Conservation (phyloP, 352 stramenopile genomes). For the Phytopythium mirpurense region DNA sequence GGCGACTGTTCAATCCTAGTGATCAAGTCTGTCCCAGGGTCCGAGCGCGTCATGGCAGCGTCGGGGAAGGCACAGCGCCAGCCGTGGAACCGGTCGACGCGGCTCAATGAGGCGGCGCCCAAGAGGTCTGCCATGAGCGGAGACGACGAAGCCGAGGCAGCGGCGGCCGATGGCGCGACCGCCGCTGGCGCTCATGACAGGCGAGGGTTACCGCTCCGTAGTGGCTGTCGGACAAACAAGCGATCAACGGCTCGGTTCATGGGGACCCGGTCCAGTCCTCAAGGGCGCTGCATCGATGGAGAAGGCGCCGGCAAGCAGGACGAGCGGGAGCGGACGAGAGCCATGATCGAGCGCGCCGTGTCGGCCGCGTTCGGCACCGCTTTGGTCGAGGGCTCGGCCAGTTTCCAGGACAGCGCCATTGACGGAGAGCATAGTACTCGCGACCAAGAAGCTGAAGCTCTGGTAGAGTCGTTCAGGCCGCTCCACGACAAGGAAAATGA, state of each 20-base stretch:
- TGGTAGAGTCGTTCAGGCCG: neutral
- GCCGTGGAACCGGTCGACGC: constrained; percentile 51
- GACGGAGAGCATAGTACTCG: neutral
- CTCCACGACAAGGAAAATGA: constrained; percentile 2
- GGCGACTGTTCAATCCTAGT: neutral
- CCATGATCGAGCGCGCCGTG: constrained; percentile 56
- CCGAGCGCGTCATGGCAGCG: neutral
- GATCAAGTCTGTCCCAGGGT: neutral
- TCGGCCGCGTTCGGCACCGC: constrained; percentile 33
- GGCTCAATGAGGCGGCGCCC: constrained; percentile 14
- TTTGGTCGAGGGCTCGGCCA: constrained; percentile 12
- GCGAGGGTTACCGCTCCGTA: neutral
- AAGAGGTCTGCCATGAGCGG: neutral
- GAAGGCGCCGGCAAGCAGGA: constrained; percentile 4
- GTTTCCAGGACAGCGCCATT: neutral
- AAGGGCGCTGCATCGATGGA: too few relatives aligned
- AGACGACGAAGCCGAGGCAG: neutral
- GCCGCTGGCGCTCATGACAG: neutral
- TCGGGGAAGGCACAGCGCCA: constrained; percentile 2
- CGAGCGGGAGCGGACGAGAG: constrained; percentile 25
- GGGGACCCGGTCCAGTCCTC: too few relatives aligned
- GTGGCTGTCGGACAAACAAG: neutral
- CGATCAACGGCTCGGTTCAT: neutral
- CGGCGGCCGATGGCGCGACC: neutral
- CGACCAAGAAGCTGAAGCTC: neutral